Conservation (phyloP, 169 alveolate species). For the Ichthyophthirius multifiliis region DNA sequence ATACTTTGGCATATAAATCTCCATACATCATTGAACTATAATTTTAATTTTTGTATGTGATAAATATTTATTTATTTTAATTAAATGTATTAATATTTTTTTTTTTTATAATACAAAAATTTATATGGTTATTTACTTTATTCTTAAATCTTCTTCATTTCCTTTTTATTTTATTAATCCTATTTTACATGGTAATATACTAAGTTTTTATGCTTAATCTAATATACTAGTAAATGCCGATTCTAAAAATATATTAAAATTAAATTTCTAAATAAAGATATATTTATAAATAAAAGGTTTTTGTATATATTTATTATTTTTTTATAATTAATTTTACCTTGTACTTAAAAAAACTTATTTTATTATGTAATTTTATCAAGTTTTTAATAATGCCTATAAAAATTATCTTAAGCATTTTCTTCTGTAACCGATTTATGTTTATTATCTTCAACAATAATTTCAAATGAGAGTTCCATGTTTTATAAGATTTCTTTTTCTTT, state of each 20-base stretch:
- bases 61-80: not conserved
- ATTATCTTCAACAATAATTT: not conserved
- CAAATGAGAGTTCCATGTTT: not conserved
- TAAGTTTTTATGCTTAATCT: not conserved
- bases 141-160: not conserved
- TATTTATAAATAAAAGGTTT: not conserved
- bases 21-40: constrained; percentile 16
- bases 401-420: not conserved
- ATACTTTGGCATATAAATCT: constrained; percentile 31
- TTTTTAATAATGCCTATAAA: not conserved
- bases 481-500: not conserved
- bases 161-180: not conserved
- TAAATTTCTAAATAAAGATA: not conserved
- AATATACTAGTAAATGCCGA: not conserved
- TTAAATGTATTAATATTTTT: not conserved
- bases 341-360: not conserved
- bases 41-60: not conserved
- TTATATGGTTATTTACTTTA: not conserved
- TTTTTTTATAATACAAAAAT: not conserved
- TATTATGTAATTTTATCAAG: not conserved
- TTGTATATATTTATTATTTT: not conserved
- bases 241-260: not conserved
- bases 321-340: not conserved
- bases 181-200: not conserved
- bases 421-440: not conserved